phyloP scores from a whole-genome alignment of 179 eudicot species.

The Silene coronaria region DNA sequence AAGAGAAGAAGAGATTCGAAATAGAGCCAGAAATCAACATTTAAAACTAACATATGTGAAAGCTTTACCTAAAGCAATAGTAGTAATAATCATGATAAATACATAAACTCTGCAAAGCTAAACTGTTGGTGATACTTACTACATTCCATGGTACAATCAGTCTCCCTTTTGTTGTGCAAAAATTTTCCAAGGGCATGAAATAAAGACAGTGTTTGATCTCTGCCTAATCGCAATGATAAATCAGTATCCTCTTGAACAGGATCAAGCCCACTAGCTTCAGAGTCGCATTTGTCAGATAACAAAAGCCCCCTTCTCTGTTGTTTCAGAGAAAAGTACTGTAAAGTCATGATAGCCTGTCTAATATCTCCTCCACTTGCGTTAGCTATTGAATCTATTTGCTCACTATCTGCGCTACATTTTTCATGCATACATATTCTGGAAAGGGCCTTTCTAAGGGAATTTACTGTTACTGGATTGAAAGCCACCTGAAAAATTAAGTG shows the following conservation, averaged over 20 bases:
- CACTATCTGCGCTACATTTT: constrained; percentile 41
- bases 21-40: not conserved
- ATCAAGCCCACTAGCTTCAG: constrained; percentile 31
- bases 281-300: constrained; percentile 27
- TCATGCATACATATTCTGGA: constrained; percentile 66
- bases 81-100: not conserved
- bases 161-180: constrained; percentile 92
- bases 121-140: constrained; percentile 35
- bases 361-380: constrained; percentile 94
- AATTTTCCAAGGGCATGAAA: constrained; percentile 97
- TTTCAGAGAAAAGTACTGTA: constrained; percentile 75
- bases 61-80: not conserved
- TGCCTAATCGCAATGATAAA: constrained; percentile 50
- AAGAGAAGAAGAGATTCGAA: not conserved
- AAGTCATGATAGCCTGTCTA: constrained; percentile 78
- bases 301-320: constrained; percentile 31
- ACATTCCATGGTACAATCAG: constrained; percentile 34
- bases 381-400: constrained; percentile 67
- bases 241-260: constrained; percentile 27
- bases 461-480: constrained; percentile 85
- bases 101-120: not conserved
- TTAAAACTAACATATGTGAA: not conserved
- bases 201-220: constrained; percentile 81
- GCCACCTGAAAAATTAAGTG: constrained; percentile 56
- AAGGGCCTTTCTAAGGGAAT: constrained; percentile 75